These are phyloP conservation scores for Lichtheimia corymbifera DNA, from an alignment of 371 early-diverging fungal genomes.

Conservation along the genomic window DNA sequence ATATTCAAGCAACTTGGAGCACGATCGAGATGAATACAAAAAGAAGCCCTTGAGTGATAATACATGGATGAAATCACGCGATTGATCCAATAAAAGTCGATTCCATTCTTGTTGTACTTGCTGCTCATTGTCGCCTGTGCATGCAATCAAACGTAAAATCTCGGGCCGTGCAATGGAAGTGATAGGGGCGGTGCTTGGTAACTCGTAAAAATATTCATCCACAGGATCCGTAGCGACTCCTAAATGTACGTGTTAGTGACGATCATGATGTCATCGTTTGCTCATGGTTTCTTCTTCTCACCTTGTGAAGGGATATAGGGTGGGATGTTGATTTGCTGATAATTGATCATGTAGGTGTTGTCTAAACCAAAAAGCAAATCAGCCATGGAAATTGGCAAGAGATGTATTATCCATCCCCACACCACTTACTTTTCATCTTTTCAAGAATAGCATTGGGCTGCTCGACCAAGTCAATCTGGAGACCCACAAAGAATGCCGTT, in stretches of 20 bases:
- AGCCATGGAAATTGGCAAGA: not conserved
- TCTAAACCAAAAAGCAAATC: conserved; percentile 21
- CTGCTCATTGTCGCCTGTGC: conserved; percentile 21
- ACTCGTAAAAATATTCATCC: conserved; percentile 12
- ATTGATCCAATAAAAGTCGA: conserved; percentile 29
- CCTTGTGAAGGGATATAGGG: conserved; percentile 20
- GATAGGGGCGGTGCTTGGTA: conserved; percentile 2
- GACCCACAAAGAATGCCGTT: conserved; percentile 68
- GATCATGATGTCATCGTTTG: not conserved
- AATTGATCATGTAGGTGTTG: conserved; percentile 52
- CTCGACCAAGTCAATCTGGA: conserved; percentile 73
- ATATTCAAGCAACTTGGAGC: conserved; percentile 47
- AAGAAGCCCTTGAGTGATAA: conserved; percentile 64
- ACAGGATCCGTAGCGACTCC: conserved; percentile 14
- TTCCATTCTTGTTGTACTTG: conserved; percentile 30
- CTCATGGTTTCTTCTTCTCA: not conserved
- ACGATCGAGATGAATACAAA: conserved; percentile 50
- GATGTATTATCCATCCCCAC: not conserved
- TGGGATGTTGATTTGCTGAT: conserved; percentile 40
- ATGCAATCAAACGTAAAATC: conserved; percentile 3
- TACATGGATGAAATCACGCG: conserved; percentile 56
- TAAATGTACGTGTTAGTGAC: not conserved
- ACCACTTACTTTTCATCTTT: conserved; percentile 49
- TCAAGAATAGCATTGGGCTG: conserved; percentile 71
- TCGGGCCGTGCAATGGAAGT: not conserved